These are phyloP conservation scores for Royoungia palumana DNA, from an alignment of 768 basidiomycete species.

Conservation along the genomic window DNA sequence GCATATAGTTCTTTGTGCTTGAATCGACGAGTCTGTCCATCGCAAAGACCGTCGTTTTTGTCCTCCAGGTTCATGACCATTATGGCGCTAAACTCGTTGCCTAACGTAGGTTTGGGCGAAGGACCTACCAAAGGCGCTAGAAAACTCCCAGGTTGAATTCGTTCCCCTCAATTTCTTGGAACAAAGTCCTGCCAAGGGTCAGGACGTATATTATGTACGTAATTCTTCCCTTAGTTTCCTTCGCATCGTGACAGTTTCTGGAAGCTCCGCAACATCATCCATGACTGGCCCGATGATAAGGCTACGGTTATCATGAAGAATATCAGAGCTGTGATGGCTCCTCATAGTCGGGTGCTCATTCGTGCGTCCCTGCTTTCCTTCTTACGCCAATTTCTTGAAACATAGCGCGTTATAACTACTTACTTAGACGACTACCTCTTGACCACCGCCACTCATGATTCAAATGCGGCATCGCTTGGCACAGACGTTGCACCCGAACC, in stretches of 20 bases:
- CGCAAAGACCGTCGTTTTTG: too few relatives aligned
- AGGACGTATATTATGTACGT: slow-evolving; percentile 28
- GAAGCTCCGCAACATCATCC: slow-evolving; percentile 29
- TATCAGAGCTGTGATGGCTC: slow-evolving; percentile 27
- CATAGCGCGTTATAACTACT: too few relatives aligned
- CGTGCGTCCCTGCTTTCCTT: slow-evolving; percentile 19
- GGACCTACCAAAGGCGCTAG: slow-evolving; percentile 17
- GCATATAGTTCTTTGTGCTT: background rate
- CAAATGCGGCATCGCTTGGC: slow-evolving; percentile 4
- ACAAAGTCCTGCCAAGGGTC: slow-evolving; percentile 10
- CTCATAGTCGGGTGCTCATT: slow-evolving; percentile 31
- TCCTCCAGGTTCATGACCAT: background rate
- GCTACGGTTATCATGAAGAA: slow-evolving; percentile 30
- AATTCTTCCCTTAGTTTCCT: background rate
- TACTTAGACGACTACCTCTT: slow-evolving; percentile 23
- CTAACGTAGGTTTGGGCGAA: slow-evolving; percentile 13
- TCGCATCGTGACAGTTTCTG: background rate
- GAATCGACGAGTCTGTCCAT: background rate
- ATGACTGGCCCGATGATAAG: slow-evolving; percentile 37
- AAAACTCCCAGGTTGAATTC: slow-evolving; percentile 12
- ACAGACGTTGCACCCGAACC: slow-evolving; percentile 40
- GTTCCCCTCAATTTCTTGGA: slow-evolving; percentile 22
- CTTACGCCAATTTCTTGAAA: background rate
- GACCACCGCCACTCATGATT: slow-evolving; percentile 8
- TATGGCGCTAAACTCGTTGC: background rate